Evolutionary conservation across 2,329 filamentous ascomycete species (phyloP), one percentile per base, ranked within the genome.

Genomic region (Aspergillus pseudoterreus): DNA sequence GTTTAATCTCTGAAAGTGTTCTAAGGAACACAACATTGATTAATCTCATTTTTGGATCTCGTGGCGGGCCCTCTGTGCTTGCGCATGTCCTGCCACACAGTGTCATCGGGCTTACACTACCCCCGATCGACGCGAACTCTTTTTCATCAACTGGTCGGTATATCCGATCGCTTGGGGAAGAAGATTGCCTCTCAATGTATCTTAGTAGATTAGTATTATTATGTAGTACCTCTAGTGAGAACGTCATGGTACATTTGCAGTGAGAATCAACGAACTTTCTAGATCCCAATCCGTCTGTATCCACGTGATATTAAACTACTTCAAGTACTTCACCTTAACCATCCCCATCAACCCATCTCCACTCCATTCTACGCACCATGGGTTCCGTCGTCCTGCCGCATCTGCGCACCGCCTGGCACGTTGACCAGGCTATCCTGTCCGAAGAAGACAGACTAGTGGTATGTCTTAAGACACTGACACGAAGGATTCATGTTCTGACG

Each of bases 371-470:
- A 41, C 30, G 39, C 54, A 69, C 44, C 55, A 85, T 85, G 83
- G 90, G 91, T 63, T 96, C 91, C 64, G 88, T 96, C 57, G 88
- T 95, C 45, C 84, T 99, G 48, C 92, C 92, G 43, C 92, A 97
- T 73, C 82, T 99, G 43, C 83, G 83, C 62, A 92, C 88, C 39
- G 94, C 90, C 71, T 99, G 92, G 94, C 94, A 99, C 73, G 94
- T 99, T 67, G 94, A 97, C 78, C 92, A 97, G 75, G 91, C 92
- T 57, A 96, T 96, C 67, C 85, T 90, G 67, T 82, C 80, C 41
- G 92, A 97, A 75, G 90, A 96, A 68, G 92, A 97, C 67, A 87
- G 92, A 45, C 84, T 96, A 33, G 67, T 68, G 41, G 63, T 61
- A 51, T 6, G 51, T 50, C n/a, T 21, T 21, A 17, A 32, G 21